phyloP scores from a whole-genome alignment of 139 green algal species.

The Auxenochlorella pyrenoidosa region DNA sequence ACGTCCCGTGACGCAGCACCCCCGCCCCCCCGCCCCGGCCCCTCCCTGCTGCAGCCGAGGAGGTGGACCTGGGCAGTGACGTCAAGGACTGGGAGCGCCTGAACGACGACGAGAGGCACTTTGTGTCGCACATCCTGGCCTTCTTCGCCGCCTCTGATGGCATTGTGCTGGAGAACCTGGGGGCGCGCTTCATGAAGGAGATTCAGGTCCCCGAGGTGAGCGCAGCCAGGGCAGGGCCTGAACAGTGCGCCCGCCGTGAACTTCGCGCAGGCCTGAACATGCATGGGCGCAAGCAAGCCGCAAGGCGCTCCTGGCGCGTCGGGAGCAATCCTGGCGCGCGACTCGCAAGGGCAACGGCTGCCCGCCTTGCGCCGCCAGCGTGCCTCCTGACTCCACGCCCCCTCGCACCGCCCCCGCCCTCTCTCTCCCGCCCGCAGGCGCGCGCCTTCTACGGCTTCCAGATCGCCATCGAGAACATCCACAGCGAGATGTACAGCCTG shows the following conservation, averaged over 20 bases:
- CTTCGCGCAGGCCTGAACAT: background rate
- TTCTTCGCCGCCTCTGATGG: conserved; percentile 98
- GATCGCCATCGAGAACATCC: conserved; percentile 99
- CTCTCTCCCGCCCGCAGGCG: conserved; percentile 64
- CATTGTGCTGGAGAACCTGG: conserved; percentile 99
- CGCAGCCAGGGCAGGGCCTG: background rate
- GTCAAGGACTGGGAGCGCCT: conserved; percentile 93
- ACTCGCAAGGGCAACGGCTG: too few species aligned
- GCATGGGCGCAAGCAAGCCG: background rate
- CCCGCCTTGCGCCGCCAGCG: too few species aligned
- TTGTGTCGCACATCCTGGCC: conserved; percentile 97
- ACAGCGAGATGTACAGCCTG: conserved; percentile 99
- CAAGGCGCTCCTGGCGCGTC: too few species aligned
- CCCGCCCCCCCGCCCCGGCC: too few species aligned
- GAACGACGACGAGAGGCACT: conserved; percentile 91
- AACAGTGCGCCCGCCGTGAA: background rate
- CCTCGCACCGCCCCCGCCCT: background rate
- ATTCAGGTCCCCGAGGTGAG: conserved; percentile 92
- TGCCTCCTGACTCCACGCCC: background rate
- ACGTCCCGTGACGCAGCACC: too few species aligned
- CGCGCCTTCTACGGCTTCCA: conserved; percentile 99
- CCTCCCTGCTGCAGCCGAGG: conserved; percentile 74
- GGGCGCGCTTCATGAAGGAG: conserved; percentile 94
- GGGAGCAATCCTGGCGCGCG: too few species aligned
- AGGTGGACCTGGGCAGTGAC: conserved; percentile 97